Base-by-base conservation (phyloP, 495 filamentous ascomycete genomes). In the Aspergillus kassunensis region DNA sequence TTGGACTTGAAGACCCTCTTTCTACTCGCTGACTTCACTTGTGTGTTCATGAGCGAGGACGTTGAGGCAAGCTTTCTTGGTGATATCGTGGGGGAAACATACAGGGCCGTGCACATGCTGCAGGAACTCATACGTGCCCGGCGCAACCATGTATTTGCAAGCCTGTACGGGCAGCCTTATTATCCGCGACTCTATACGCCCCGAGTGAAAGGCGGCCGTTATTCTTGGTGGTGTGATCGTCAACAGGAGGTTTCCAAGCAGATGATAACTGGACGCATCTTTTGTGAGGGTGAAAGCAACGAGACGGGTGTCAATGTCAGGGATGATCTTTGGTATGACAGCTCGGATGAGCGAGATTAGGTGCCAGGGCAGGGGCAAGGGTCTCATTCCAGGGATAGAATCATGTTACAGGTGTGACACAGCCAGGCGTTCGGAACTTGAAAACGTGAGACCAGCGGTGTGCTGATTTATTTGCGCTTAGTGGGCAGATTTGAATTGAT, bases 181-280 rank as follows among this genome's bases (percentile, higher is more conserved):
- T 25, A 10, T 1, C 51, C 51, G 24, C 20, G 27, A 1, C 1
- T 3, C 1, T 18, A n/a, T 23, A 46, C 42, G 10, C 42, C 33
- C 23, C 46, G 33, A 16, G 51, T 46, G 27, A 0, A 20, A 16
- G 23, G 24, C 8, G 51, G 51, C 8, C 42, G 51, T 2, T 24
- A 33, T 23, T 33, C 51, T 12, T 53, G 51, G 51, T 53, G 51
- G 51, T 46, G 51, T 20, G 51, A 53, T 31, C 10, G 42, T 1
- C 33, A 53, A 10, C 42, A 53, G 16, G 34, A 40, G 6, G 41
- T 10, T 1, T 53, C 46, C 24, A 30, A 46, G 35, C 16, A 40
- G 10, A 40, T 53, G 51, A 3, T 53, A 20, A 46, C 33, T 3
- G 51, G 51, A 20, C 35, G 34, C 3, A 20, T 53, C 5, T 53